A percentile compares a stretch with the other conserved stretches of the same genome.
phyloP scores from a whole-genome alignment of 169 alveolate genomes.

The Eimeria sp. region DNA sequence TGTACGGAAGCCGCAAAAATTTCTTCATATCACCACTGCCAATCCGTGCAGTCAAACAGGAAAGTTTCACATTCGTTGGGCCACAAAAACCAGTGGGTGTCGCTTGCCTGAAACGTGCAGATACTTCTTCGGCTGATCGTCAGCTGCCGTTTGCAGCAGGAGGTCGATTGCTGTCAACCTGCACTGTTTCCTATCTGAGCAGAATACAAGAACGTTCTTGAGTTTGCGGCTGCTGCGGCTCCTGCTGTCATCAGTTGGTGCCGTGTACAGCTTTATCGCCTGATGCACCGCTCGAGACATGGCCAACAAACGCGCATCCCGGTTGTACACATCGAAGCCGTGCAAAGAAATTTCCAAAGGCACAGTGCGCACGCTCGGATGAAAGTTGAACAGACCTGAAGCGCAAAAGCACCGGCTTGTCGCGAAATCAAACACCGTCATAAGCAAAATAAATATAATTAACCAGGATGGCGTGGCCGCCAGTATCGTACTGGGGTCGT shows the following conservation, averaged over 20 bases:
- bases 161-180: constrained; percentile 97
- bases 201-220: constrained; percentile 94
- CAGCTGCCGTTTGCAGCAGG: constrained; percentile 90
- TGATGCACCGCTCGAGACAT: constrained; percentile 96
- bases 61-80: background rate
- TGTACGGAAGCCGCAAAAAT: background rate
- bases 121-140: constrained; percentile 85
- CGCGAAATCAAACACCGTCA: background rate
- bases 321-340: constrained; percentile 93
- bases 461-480: constrained; percentile 98
- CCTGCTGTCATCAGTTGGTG: constrained; percentile 79
- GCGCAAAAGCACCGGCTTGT: background rate
- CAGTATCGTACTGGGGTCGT: constrained; percentile 99
- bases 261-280: constrained; percentile 87
- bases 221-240: constrained; percentile 76
- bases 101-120: constrained; percentile 85
- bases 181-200: constrained; percentile 97
- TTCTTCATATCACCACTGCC: background rate
- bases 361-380: constrained; percentile 88
- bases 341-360: constrained; percentile 87
- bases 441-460: background rate
- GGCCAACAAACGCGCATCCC: constrained; percentile 93
- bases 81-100: background rate
- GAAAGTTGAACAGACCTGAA: constrained; percentile 87
- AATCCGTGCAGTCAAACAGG: background rate